Percentiles rank a stretch among this genome's conserved stretches.
Conservation (phyloP, 305 asterid genomes). For the Lippia alba region DNA sequence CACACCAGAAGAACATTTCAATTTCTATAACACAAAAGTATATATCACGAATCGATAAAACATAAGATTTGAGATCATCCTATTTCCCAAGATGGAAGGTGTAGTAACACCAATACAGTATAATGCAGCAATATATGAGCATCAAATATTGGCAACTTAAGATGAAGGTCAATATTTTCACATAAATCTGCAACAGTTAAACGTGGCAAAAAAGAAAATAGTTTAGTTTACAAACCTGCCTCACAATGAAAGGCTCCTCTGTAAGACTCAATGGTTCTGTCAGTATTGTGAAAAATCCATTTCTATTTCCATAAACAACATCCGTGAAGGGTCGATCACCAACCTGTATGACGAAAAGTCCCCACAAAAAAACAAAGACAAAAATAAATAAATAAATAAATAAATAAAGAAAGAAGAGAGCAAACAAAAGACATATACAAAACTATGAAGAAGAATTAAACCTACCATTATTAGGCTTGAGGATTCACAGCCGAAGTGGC, state of each 20-base stretch:
- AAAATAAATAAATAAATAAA: too few relatives aligned
- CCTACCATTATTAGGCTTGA: conserved; percentile 82
- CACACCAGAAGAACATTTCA: not conserved
- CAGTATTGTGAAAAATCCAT: conserved; percentile 82
- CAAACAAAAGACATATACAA: too few relatives aligned
- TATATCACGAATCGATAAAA: conserved; percentile 1
- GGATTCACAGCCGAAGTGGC: conserved; percentile 80
- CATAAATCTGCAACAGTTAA: too few relatives aligned
- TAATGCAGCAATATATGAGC: too few relatives aligned
- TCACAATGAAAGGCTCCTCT: conserved; percentile 88
- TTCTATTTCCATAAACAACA: conserved; percentile 84
- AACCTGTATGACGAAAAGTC: conserved; percentile 56
- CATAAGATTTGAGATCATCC: not conserved
- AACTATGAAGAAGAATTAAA: not conserved
- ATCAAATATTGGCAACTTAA: too few relatives aligned
- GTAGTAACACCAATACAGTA: too few relatives aligned
- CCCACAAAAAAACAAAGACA: too few relatives aligned
- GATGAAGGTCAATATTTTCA: too few relatives aligned
- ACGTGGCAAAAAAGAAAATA: too few relatives aligned
- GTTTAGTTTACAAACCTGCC: conserved; percentile 79
- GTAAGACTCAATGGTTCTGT: conserved; percentile 81
- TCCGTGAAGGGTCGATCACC: conserved; percentile 98
- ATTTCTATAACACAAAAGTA: not conserved
- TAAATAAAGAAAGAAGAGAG: not conserved
- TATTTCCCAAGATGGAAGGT: too few relatives aligned